Conservation (phyloP, 1,284 basidiomycete genomes). For the Microbotryum violaceum region DNA sequence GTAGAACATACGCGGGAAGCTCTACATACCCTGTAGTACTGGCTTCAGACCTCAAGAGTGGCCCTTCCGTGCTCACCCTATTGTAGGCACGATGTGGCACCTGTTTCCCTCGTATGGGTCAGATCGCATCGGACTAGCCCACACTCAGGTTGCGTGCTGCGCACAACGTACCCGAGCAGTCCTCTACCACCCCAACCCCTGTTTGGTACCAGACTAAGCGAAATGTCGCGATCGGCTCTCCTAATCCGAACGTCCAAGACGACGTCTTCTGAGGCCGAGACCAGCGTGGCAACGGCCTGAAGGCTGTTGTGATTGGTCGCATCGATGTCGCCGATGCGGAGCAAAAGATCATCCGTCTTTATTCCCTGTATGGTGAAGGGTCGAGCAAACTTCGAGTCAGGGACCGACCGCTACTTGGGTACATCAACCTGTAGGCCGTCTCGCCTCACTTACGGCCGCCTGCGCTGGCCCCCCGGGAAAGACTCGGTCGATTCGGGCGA, state of each 20-base stretch:
- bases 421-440: too few relatives aligned
- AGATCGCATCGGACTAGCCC: too few relatives aligned
- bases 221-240: constrained; percentile 42
- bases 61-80: neutral
- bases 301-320: constrained; percentile 46
- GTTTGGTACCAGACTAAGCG: constrained; percentile 51
- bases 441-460: constrained; percentile 8
- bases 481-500: constrained; percentile 8
- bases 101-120: neutral
- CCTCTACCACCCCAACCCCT: constrained; percentile 70
- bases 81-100: constrained; percentile 1
- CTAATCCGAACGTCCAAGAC: constrained; percentile 40
- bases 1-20: neutral
- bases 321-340: constrained; percentile 17
- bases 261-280: constrained; percentile 65
- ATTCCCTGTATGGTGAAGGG: constrained; percentile 15
- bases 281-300: constrained; percentile 62
- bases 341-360: constrained; percentile 18
- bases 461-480: constrained; percentile 17
- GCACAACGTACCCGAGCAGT: constrained; percentile 53
- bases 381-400: too few relatives aligned
- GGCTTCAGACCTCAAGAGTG: neutral
- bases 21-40: too few relatives aligned
- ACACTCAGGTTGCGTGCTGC: too few relatives aligned
- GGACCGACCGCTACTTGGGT: too few relatives aligned